Base-by-base conservation (phyloP, 2,329 filamentous ascomycete species). In the Cercospora janseana region DNA sequence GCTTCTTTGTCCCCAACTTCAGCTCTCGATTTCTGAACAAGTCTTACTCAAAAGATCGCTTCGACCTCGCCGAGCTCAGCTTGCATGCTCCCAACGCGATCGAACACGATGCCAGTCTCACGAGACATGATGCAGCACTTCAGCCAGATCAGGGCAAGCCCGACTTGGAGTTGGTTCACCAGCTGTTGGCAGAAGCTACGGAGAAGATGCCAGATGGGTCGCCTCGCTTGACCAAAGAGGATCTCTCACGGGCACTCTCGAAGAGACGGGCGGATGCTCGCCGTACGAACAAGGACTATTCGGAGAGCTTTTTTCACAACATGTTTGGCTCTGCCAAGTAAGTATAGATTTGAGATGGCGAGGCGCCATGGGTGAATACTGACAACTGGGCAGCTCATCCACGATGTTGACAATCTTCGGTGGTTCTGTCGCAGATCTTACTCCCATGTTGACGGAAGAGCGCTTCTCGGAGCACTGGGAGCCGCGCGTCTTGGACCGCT, bases 341-440 rank as follows among this genome's bases (percentile, higher is more conserved):
- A 10, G 59, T 49, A 3, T 23, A 40, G 3, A 15, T 26, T 29
- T 9, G 21, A 34, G 15, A 5, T 23, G 13, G 46, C n/a, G 37
- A 32, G 38, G 27, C 32, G 32, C 7, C 27, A 9, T 20, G 12
- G 10, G 15, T 12, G 38, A 21, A 9, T 34, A 18, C 46, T 56
- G 29, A 54, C 41, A 15, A 2, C 24, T 49, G 16, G 21, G 6
- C 27, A 72, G 69, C 49, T 71, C 69, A 6, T 69, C 69, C 1
- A 72, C 69, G 15, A 72, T 72, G 70, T 61, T 72, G 31, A 72
- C 69, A 0, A 66, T 72, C 24, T 72, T 72, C 29, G 70, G 65
- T 34, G 70, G 70, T 13, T 57, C 58, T 1, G 60, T 72, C 24
- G 56, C 66, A 21, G 70, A 72, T 49, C 58, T 72, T 6, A 62